These are phyloP conservation scores for Wickerhamiella sergipiensis DNA, from an alignment of 805 yeast genomes.

Conservation along the genomic window DNA sequence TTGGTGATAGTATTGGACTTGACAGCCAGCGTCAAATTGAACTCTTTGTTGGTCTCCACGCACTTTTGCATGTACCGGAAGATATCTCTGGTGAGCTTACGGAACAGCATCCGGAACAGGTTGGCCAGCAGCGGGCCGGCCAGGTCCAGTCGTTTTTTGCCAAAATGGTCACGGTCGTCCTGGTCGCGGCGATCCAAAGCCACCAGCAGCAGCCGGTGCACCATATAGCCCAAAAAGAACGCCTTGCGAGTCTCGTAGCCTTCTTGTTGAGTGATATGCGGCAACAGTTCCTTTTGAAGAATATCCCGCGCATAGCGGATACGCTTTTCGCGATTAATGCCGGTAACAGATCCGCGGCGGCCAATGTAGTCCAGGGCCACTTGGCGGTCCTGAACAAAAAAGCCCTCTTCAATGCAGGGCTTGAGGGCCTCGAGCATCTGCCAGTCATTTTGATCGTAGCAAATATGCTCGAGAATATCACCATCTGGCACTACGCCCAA, in stretches of 20 bases:
- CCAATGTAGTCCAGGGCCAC: slow-evolving; percentile 97
- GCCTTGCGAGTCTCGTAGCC: slow-evolving; percentile 97
- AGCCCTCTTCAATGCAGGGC: slow-evolving; percentile 98
- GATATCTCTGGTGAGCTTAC: slow-evolving; percentile 90
- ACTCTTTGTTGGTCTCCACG: slow-evolving; percentile 94
- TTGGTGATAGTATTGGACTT: slow-evolving; percentile 95
- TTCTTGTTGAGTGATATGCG: slow-evolving; percentile 93
- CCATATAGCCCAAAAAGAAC: slow-evolving; percentile 94
- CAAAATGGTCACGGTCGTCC: slow-evolving; percentile 99
- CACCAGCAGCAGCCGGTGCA: slow-evolving; percentile 83
- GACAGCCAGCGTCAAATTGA: slow-evolving; percentile 90
- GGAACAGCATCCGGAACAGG: slow-evolving; percentile 85
- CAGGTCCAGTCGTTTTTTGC: slow-evolving; percentile 93
- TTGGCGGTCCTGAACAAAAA: slow-evolving; percentile 94
- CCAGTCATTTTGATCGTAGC: slow-evolving; percentile 97
- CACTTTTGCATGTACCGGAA: slow-evolving; percentile 98
- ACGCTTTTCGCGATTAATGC: slow-evolving; percentile 95
- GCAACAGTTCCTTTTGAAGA: slow-evolving; percentile 87
- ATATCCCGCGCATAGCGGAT: slow-evolving; percentile 95
- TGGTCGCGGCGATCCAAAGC: slow-evolving; percentile 96
- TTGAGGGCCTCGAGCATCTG: slow-evolving; percentile 98
- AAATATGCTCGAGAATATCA: slow-evolving; percentile 93
- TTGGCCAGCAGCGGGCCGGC: slow-evolving; percentile 97
- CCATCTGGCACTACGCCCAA: slow-evolving; percentile 98
- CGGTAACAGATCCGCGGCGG: slow-evolving; percentile 93